phyloP scores from a whole-genome alignment of 148 eudicot species.

The Dysphania ambrosioides region DNA sequence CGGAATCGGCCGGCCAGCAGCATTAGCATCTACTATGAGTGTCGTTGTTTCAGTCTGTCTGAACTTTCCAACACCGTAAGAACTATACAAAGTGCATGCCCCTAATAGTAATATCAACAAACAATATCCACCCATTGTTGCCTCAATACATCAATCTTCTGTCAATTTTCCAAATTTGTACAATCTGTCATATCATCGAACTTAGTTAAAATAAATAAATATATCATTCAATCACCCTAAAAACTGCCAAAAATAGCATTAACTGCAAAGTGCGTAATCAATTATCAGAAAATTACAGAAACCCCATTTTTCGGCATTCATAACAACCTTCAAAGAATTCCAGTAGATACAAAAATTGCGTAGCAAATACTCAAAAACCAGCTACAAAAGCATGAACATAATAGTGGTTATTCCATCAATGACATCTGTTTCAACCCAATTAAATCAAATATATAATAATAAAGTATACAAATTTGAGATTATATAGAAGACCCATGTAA shows the following conservation, averaged over 20 bases:
- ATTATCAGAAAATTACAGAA: neutral
- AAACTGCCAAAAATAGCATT: neutral
- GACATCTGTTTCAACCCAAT: neutral
- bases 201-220: neutral
- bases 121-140: constrained; percentile 46
- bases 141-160: constrained; percentile 31
- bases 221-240: neutral
- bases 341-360: neutral
- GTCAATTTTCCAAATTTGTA: constrained; percentile 14
- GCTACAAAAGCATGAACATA: neutral
- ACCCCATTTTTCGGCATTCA: neutral
- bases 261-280: neutral
- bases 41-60: constrained; percentile 52
- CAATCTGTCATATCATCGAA: constrained; percentile 15
- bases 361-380: neutral
- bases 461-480: neutral
- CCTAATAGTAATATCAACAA: constrained; percentile 35
- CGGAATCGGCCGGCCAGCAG: constrained; percentile 47
- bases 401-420: neutral
- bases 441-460: too few relatives aligned
- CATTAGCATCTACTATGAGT: constrained; percentile 58
- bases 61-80: constrained; percentile 32
- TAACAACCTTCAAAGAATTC: neutral
- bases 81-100: constrained; percentile 29
- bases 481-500: neutral